These are phyloP conservation scores for Beauveria australis DNA, from an alignment of 2,329 filamentous ascomycete genomes.

Conservation along the genomic window DNA sequence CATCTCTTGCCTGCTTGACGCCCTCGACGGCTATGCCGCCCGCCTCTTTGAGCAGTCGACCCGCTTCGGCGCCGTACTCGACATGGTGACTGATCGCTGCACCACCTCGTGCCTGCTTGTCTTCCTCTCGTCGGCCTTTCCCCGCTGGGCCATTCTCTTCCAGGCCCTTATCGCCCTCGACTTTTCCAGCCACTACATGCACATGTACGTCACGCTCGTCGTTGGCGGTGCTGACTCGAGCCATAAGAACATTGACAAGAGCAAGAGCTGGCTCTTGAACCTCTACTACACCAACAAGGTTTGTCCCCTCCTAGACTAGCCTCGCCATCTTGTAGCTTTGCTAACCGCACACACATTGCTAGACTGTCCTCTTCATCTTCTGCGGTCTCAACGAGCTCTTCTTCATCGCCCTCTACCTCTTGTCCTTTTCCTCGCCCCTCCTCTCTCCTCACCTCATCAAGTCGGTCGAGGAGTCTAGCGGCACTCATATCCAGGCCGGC, in stretches of 20 bases:
- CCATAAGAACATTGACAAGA: conserved; percentile 91
- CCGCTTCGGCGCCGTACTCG: conserved; percentile 89
- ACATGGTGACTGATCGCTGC: conserved; percentile 98
- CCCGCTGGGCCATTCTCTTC: conserved; percentile 88
- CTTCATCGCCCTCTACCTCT: conserved; percentile 96
- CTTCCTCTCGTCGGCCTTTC: conserved; percentile 90
- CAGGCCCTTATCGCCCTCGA: conserved; percentile 89
- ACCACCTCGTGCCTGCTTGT: conserved; percentile 92
- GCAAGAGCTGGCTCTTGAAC: conserved; percentile 81
- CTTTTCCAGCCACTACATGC: conserved; percentile 94
- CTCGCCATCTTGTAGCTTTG: neutral
- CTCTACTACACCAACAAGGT: conserved; percentile 98
- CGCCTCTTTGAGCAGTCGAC: conserved; percentile 76
- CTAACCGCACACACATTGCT: neutral
- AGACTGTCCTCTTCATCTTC: conserved; percentile 86
- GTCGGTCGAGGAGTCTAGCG: conserved; percentile 45
- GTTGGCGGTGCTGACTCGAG: conserved; percentile 74
- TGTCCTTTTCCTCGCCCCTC: conserved; percentile 88
- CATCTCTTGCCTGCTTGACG: conserved; percentile 89
- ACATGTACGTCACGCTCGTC: conserved; percentile 93
- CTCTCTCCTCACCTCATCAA: conserved; percentile 77
- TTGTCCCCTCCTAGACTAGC: conserved; percentile 23
- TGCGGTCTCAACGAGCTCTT: conserved; percentile 91
- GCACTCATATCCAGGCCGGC: conserved; percentile 52
- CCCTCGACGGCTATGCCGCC: conserved; percentile 89